Base-by-base conservation (phyloP, 1,139 yeast species). In the Debaryomyces udenii region DNA sequence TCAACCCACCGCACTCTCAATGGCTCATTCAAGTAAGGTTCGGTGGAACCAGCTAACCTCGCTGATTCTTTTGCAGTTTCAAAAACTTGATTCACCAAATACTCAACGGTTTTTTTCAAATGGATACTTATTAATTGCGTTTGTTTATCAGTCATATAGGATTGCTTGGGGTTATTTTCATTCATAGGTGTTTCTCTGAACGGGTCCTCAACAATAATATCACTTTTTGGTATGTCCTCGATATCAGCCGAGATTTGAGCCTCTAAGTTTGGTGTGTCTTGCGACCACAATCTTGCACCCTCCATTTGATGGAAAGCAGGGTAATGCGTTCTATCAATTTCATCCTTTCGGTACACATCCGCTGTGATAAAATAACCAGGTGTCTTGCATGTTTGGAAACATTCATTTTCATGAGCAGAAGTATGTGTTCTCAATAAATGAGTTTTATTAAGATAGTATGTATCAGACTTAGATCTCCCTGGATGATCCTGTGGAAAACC, bases 261-360 rank as follows among this genome's bases (percentile, higher is more conserved):
- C 10, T 69, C 72, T n/a, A 75, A 57, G 27, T 73, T 66, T 0
- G 62, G 58, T 3, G 61, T 61, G 28, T 67, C 61, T 37, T 83
- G 69, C 9, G 80, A 70, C 98, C 98, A 94, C 6, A 85, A 64
- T 46, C 95, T 71, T 1, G 96, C 97, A 37, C 99, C 99, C 64
- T 93, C 99, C 89, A 93, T 81, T 64, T 93, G 99, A 59, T 93
- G 98, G 66, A 93, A 94, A 1, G 88, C 98, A 2, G 99, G 98
- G 59, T 93, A 93, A 62, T 93, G 99, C 0, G 98, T 90, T 51
- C 90, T 76, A 61, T 93, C 99, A 46, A 93, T 87, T 55, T 93
- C 96, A 62, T 93, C 99, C 54, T 96, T 78, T 54, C 99, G 78
- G 60, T 91, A 93, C 6, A 93, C 99, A 62, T 94, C 99, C 1